Percentiles rank a stretch among this genome's conserved stretches.
Conservation (phyloP, 2,329 filamentous ascomycete species). For the Diaporthe vaccinii region DNA sequence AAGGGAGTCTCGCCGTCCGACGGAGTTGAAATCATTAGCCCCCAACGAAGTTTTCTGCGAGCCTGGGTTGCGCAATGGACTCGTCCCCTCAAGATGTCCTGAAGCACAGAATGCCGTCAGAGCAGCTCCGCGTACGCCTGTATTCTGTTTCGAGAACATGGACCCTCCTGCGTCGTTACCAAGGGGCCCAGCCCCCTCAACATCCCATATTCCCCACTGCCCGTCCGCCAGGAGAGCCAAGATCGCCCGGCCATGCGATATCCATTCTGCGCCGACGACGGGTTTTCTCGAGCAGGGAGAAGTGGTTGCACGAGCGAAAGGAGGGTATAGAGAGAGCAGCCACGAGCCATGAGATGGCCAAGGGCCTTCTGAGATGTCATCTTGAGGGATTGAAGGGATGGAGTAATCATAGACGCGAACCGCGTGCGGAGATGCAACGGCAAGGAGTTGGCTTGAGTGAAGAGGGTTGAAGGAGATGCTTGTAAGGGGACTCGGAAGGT, state of each 20-base stretch:
- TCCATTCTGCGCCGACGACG: conserved; percentile 74
- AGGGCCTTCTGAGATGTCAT: conserved; percentile 63
- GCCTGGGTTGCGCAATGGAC: conserved; percentile 62
- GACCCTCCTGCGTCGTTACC: conserved; percentile 50
- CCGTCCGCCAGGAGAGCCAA: conserved; percentile 72
- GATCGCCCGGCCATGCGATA: conserved; percentile 71
- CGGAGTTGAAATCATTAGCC: conserved; percentile 41
- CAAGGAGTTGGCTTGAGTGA: conserved; percentile 69
- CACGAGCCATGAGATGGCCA: conserved; percentile 73
- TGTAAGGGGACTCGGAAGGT: conserved; percentile 66
- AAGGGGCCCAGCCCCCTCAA: conserved; percentile 69
- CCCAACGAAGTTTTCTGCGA: conserved; percentile 51
- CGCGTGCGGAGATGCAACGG: conserved; percentile 67
- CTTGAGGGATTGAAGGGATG: conserved; percentile 63
- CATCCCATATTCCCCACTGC: conserved; percentile 78
- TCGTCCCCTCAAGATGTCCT: conserved; percentile 73
- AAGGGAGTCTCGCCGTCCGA: conserved; percentile 38
- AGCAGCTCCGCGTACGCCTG: conserved; percentile 69
- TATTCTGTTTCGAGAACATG: conserved; percentile 63
- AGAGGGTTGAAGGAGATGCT: conserved; percentile 69
- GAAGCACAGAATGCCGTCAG: conserved; percentile 69
- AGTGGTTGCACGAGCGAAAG: conserved; percentile 63
- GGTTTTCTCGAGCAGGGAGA: conserved; percentile 64
- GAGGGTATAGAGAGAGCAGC: conserved; percentile 73
- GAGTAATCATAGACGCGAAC: conserved; percentile 75